Evolutionary conservation across 1,139 yeast genomes (phyloP), one percentile per base, ranked within the genome.

Genomic region (Yamadazyma siamensis): DNA sequence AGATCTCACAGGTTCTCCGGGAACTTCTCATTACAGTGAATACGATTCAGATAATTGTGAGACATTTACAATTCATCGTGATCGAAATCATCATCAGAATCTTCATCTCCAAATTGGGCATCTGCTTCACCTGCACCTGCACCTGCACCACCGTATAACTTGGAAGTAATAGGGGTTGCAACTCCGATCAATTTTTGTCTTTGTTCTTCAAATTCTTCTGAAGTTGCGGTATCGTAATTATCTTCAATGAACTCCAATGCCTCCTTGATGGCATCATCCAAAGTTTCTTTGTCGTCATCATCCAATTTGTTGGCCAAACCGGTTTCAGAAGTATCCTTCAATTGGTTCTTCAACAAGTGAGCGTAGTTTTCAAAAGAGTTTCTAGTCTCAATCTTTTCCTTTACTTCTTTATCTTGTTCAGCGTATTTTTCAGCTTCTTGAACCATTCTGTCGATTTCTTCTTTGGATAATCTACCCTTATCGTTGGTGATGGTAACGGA

Each of bases 401-500:
- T 82, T 39, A 84, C 66, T 55, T 79, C 87, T 39, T 80, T 79
- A 66, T 86, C 96, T 67, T 86, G 89, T 55, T 80, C 81, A 47
- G 95, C 94, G 55, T 71, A 87, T 66, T 83, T 79, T 68, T 85
- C 95, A 46, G 95, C 95, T 60, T 87, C 95, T 62, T 81, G 87
- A 50, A 86, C 94, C 95, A 86, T 87, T 67, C 88, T 82, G 56
- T 86, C 95, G 51, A 86, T 86, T 40, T 86, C 95, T 42, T 86
- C 95, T 69, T 84, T 84, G 40, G 95, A 75, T 57, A 91, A 77
- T 75, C 97, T 85, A 55, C 96, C 96, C 77, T 89, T 88, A 65
- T 91, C 97, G 61, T 91, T 91, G 54, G 91, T 86, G 64, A 91
- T 91, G 43, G 95, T 86, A 56, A 91, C 86, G 43, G 94, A 81